Conservation (phyloP, 2,329 filamentous ascomycete genomes). For the Neonectria neomacrospora region DNA sequence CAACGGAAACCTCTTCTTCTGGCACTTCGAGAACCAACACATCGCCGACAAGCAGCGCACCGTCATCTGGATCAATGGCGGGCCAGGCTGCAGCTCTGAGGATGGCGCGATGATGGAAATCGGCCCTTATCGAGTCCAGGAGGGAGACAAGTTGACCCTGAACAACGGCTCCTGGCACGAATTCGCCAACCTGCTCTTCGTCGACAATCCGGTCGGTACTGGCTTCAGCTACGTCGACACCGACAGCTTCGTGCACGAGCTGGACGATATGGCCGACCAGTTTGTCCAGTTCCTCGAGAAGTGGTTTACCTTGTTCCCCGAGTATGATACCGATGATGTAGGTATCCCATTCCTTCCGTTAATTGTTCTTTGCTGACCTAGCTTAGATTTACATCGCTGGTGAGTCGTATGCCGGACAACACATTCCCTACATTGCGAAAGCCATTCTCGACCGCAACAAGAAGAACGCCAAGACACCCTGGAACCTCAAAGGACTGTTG, state of each 20-base stretch:
- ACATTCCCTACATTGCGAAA: conserved; percentile 96
- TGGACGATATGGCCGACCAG: conserved; percentile 88
- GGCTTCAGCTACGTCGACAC: conserved; percentile 97
- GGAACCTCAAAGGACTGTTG: conserved; percentile 85
- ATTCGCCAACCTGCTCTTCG: conserved; percentile 95
- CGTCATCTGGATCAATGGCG: conserved; percentile 96
- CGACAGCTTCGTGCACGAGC: conserved; percentile 84
- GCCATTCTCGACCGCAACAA: conserved; percentile 91
- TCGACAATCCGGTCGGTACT: conserved; percentile 96
- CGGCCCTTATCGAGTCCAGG: conserved; percentile 87
- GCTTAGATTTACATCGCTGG: conserved; percentile 89
- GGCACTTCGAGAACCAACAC: conserved; percentile 96
- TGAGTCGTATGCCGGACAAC: conserved; percentile 95
- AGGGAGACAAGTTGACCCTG: conserved; percentile 75
- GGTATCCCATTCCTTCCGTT: conserved; percentile 52
- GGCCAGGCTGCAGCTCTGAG: conserved; percentile 96
- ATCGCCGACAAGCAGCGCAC: conserved; percentile 92
- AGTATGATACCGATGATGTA: conserved; percentile 93
- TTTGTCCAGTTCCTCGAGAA: conserved; percentile 91
- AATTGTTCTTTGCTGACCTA: conserved; percentile 33
- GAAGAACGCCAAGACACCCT: conserved; percentile 59
- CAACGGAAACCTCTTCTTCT: conserved; percentile 97
- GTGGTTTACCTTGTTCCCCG: conserved; percentile 89
- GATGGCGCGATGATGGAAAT: conserved; percentile 97
- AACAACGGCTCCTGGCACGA: conserved; percentile 99